Evolutionary conservation across 2,329 filamentous ascomycete species (phyloP), one percentile per base, ranked within the genome.

Genomic region (Phialophora expanda): DNA sequence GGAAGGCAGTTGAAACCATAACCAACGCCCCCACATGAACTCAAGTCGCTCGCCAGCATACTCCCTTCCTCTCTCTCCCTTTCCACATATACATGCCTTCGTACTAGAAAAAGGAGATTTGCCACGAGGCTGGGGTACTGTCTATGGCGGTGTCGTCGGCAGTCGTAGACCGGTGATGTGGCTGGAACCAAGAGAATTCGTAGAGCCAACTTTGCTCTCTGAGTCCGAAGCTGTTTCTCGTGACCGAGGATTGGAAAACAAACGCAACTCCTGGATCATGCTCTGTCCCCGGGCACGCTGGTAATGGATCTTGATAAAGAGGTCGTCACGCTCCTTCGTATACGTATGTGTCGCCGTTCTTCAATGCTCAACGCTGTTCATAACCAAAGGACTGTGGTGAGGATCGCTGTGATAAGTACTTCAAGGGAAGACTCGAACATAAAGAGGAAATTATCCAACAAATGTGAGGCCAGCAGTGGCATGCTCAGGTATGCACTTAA

Each of bases 101-200:
- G 48, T 66, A 53, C 54, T 53, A 54, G 65, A 65, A 69, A 63
- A 67, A 67, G 64, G 62, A 65, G 62, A 65, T 60, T 69, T 38
- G 67, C 67, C 56, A 61, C 63, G 67, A 65, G 67, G 67, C 65
- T 65, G 59, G 61, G 62, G 57, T 62, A 65, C 53, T 67, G 58
- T 69, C 67, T 67, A 69, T 67, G 59, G 41, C 53, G 51, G 38
- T 65, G 50, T 68, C 66, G 56, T 66, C 61, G 41, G 55, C 58
- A 62, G 50, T 32, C 48, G 61, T 59, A 62, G 57, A 56, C 46
- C 50, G 54, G 46, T 69, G 59, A 50, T 62, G 66, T 65, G 59
- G 50, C 61, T 58, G 32, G 64, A 68, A 61, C 32, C 44, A 53
- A 62, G 64, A 64, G 50, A 66, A 65, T 61, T 67, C 62, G 65